phyloP scores from a whole-genome alignment of 78 protist species.

The Polysphondylium violaceum region DNA sequence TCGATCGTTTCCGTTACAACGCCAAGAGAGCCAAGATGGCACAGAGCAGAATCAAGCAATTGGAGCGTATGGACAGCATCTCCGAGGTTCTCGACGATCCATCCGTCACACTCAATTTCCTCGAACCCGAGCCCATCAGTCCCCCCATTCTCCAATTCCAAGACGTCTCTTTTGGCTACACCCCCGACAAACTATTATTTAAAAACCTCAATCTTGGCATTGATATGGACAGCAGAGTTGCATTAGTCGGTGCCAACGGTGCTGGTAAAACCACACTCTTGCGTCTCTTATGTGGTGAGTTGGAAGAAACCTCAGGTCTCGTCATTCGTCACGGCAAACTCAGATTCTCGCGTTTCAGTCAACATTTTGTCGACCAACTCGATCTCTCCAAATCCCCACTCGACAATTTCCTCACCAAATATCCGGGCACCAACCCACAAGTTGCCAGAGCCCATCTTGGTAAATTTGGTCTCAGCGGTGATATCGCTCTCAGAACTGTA shows the following conservation, averaged over 20 bases:
- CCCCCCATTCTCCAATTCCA: constrained; percentile 89
- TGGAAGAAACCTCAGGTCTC: constrained; percentile 84
- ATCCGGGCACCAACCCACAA: constrained; percentile 84
- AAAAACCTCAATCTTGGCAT: constrained; percentile 86
- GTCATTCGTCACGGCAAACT: constrained; percentile 83
- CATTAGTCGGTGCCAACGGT: constrained; percentile 97
- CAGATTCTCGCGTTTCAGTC: constrained; percentile 88
- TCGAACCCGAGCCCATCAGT: constrained; percentile 79
- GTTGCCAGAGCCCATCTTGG: constrained; percentile 88
- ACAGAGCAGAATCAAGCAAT: constrained; percentile 88
- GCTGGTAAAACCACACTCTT: constrained; percentile 95
- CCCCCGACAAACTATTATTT: constrained; percentile 77
- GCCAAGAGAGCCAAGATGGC: constrained; percentile 93
- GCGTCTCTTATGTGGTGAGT: constrained; percentile 90
- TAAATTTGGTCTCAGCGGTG: constrained; percentile 88
- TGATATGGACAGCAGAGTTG: constrained; percentile 88
- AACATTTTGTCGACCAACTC: constrained; percentile 93
- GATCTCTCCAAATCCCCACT: constrained; percentile 87
- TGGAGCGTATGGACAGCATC: constrained; percentile 88
- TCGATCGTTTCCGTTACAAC: constrained; percentile 91
- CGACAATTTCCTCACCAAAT: constrained; percentile 84
- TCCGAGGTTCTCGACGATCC: constrained; percentile 86
- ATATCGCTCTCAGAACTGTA: constrained; percentile 87
- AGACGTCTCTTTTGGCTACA: constrained; percentile 91
- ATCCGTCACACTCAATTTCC: constrained; percentile 82